Percentiles rank a stretch among this genome's conserved stretches.
Conservation (phyloP, 2,329 filamentous ascomycete genomes). For the Neopestalotiopsis sp. region DNA sequence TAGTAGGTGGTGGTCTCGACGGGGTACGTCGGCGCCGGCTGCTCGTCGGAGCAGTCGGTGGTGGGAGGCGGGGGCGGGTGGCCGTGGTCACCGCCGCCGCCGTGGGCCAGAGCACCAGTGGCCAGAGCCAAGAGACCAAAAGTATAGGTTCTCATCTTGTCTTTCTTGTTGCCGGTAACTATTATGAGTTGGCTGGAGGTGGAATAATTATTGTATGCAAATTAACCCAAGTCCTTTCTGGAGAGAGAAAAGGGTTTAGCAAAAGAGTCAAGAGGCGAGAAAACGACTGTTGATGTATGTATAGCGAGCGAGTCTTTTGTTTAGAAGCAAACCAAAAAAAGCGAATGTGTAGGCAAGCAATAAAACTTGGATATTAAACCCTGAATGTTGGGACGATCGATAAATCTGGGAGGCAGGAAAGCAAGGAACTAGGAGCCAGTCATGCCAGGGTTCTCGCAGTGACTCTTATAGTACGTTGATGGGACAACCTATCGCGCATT, state of each 20-base stretch:
- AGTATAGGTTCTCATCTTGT: slow-evolving; percentile 16
- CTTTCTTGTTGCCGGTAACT: not conserved
- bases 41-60: slow-evolving; percentile 4
- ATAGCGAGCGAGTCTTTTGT: slow-evolving; percentile 1
- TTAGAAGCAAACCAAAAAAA: not conserved
- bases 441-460: slow-evolving; percentile 11
- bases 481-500: not conserved
- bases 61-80: slow-evolving; percentile 4
- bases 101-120: slow-evolving; percentile 13
- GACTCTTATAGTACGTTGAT: slow-evolving; percentile 15
- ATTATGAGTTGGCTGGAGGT: not conserved
- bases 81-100: not conserved
- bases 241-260: not conserved
- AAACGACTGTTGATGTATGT: slow-evolving; percentile 13
- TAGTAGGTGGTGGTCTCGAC: slow-evolving; percentile 8
- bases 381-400: not conserved
- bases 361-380: not conserved
- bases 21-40: not conserved
- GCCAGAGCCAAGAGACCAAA: slow-evolving; percentile 18
- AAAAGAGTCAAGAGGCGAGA: not conserved
- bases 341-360: slow-evolving; percentile 10
- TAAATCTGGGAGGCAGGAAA: slow-evolving; percentile 3
- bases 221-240: not conserved
- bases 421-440: not conserved
- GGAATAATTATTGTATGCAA: not conserved